A percentile compares a stretch with the other conserved stretches of the same genome.
Evolutionary conservation across 371 early-diverging fungal genomes (phyloP).

Genomic region (Mortierella sp.): DNA sequence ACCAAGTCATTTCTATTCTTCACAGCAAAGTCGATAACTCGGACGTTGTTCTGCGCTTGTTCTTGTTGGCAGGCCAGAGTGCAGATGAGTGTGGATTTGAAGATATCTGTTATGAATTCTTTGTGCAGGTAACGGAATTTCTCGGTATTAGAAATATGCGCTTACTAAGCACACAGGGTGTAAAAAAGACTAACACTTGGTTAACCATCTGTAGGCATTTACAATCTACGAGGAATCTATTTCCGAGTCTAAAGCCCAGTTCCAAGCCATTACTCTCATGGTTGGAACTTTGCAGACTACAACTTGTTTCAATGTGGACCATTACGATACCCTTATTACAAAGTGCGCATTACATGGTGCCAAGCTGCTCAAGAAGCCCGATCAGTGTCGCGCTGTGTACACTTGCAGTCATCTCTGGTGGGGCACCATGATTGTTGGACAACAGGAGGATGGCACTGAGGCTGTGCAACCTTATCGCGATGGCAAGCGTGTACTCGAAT

Average conservation of each 20-base stretch:
- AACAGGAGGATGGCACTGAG: conserved; percentile 56
- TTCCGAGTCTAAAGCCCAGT: conserved; percentile 88
- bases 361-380: conserved; percentile 90
- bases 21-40: conserved; percentile 75
- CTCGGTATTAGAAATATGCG: neutral
- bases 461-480: conserved; percentile 71
- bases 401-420: conserved; percentile 90
- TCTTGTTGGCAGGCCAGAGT: conserved; percentile 83
- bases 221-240: conserved; percentile 93
- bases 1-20: conserved; percentile 79
- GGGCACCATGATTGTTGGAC: conserved; percentile 66
- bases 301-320: conserved; percentile 81
- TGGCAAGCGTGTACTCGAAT: conserved; percentile 85
- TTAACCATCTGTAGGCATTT: conserved; percentile 77
- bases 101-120: conserved; percentile 91
- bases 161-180: too few species aligned
- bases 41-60: conserved; percentile 82
- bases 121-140: conserved; percentile 73
- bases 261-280: conserved; percentile 84
- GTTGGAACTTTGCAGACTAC: conserved; percentile 85
- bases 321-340: conserved; percentile 90
- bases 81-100: conserved; percentile 88
- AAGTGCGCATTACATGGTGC: conserved; percentile 89
- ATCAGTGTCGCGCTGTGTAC: conserved; percentile 89
- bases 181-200: neutral